Conservation (phyloP, 2,329 filamentous ascomycete genomes). For the Colletotrichum sp. region DNA sequence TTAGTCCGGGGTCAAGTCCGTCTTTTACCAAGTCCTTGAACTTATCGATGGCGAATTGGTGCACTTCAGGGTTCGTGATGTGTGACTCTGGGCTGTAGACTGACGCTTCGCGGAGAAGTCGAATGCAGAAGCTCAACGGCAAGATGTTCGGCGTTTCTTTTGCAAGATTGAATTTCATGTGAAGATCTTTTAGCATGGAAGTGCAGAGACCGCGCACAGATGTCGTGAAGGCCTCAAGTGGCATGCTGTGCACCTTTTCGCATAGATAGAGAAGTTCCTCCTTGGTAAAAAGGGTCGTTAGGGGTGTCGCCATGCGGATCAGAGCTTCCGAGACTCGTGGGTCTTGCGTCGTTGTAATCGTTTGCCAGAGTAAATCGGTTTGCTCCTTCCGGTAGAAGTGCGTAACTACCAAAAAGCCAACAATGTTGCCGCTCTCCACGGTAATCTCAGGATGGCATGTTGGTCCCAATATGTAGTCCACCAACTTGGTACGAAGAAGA, state of each 20-base stretch:
- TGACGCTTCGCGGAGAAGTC: constrained; percentile 75
- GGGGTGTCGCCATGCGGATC: constrained; percentile 64
- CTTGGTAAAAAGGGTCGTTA: constrained; percentile 53
- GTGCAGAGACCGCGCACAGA: constrained; percentile 68
- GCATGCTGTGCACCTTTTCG: constrained; percentile 70
- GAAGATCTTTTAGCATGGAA: constrained; percentile 55
- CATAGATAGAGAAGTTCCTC: constrained; percentile 68
- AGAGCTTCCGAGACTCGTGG: constrained; percentile 84
- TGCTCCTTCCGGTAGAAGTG: constrained; percentile 73
- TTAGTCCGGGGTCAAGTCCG: constrained; percentile 59
- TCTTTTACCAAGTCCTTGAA: constrained; percentile 64
- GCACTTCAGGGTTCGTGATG: constrained; percentile 65
- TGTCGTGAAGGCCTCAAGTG: constrained; percentile 66
- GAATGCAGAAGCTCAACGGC: constrained; percentile 61
- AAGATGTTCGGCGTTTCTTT: constrained; percentile 38
- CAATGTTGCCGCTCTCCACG: constrained; percentile 78
- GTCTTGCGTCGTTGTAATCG: constrained; percentile 81
- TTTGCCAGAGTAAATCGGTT: constrained; percentile 84
- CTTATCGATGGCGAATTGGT: constrained; percentile 66
- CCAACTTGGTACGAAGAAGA: constrained; percentile 71
- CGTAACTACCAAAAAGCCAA: constrained; percentile 86
- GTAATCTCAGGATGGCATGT: constrained; percentile 94
- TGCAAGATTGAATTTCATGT: constrained; percentile 47
- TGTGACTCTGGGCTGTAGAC: constrained; percentile 57
- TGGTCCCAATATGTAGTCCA: constrained; percentile 87